A percentile compares a stretch with the other conserved stretches of the same genome.
These are phyloP conservation scores for Omphalotus olearius DNA, from an alignment of 1,284 basidiomycete genomes.

Conservation along the genomic window DNA sequence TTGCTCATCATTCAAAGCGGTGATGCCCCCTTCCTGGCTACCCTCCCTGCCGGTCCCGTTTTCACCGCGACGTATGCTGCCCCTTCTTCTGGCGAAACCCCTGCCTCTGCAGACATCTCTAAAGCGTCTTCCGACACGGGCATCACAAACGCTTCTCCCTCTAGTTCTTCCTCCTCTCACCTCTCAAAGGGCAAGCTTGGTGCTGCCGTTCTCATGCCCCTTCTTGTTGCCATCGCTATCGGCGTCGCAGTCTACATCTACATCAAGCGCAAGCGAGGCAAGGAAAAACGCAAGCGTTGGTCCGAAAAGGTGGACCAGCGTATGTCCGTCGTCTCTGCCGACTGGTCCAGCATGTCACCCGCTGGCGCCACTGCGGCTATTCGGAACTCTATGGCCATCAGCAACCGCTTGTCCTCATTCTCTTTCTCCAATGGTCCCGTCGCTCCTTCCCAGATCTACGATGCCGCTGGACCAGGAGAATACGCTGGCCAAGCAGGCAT, in stretches of 20 bases:
- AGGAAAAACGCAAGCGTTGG: conserved; percentile 64
- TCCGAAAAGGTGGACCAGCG: conserved; percentile 72
- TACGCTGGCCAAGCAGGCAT: conserved; percentile 34
- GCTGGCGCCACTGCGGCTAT: conserved; percentile 72
- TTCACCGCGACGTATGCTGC: conserved; percentile 63
- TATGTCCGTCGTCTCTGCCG: conserved; percentile 74
- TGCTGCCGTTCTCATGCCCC: conserved; percentile 73
- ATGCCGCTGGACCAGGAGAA: conserved; percentile 31
- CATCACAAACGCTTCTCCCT: conserved; percentile 31
- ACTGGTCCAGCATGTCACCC: conserved; percentile 73
- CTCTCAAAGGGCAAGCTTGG: conserved; percentile 66
- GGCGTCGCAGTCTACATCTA: conserved; percentile 50
- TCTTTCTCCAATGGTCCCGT: conserved; percentile 37
- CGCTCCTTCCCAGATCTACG: conserved; percentile 37
- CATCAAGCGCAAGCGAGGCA: conserved; percentile 52
- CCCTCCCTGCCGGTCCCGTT: conserved; percentile 65
- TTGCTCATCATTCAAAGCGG: conserved; percentile 61
- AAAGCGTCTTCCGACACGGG: conserved; percentile 24
- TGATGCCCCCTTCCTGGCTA: conserved; percentile 49
- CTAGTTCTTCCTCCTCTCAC: conserved; percentile 33
- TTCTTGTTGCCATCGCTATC: conserved; percentile 54
- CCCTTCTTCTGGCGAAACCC: conserved; percentile 38
- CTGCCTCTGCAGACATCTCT: conserved; percentile 36
- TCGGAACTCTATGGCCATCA: conserved; percentile 60
- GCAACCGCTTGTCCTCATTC: conserved; percentile 44